phyloP scores from a whole-genome alignment of 2,329 filamentous ascomycete genomes.

The Trichoderma sp. region DNA sequence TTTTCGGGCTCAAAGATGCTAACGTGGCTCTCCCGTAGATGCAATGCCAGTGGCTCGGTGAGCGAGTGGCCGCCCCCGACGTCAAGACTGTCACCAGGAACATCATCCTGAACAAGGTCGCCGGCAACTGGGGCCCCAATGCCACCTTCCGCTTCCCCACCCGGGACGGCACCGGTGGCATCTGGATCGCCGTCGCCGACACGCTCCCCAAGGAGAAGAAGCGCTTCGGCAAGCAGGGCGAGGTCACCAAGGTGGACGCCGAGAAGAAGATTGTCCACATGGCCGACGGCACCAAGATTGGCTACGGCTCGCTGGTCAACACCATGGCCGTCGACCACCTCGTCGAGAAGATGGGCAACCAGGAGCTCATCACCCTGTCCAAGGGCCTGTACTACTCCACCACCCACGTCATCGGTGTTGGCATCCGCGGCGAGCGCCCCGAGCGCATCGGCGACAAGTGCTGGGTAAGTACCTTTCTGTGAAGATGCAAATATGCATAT shows the following conservation, averaged over 20 bases:
- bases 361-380: slow-evolving; percentile 78
- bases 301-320: slow-evolving; percentile 89
- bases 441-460: slow-evolving; percentile 99
- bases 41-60: slow-evolving; percentile 98
- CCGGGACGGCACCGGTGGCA: slow-evolving; percentile 91
- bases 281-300: slow-evolving; percentile 81
- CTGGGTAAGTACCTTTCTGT: no score
- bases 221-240: slow-evolving; percentile 80
- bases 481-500: no score
- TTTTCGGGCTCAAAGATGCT: background rate
- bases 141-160: slow-evolving; percentile 98
- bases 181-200: slow-evolving; percentile 96
- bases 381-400: slow-evolving; percentile 96
- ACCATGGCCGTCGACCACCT: slow-evolving; percentile 96
- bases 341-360: slow-evolving; percentile 82
- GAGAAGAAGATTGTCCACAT: slow-evolving; percentile 81
- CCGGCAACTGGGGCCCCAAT: slow-evolving; percentile 97
- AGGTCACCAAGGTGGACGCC: slow-evolving; percentile 85
- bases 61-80: slow-evolving; percentile 96
- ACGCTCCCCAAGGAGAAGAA: slow-evolving; percentile 92
- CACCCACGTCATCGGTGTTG: slow-evolving; percentile 96
- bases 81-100: slow-evolving; percentile 93
- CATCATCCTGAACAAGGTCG: slow-evolving; percentile 92
- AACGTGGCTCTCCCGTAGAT: slow-evolving; percentile 62
- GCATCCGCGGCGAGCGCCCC: slow-evolving; percentile 86